Conservation (phyloP, 192 early-diverging fungal genomes). For the Coemansia sp. region DNA sequence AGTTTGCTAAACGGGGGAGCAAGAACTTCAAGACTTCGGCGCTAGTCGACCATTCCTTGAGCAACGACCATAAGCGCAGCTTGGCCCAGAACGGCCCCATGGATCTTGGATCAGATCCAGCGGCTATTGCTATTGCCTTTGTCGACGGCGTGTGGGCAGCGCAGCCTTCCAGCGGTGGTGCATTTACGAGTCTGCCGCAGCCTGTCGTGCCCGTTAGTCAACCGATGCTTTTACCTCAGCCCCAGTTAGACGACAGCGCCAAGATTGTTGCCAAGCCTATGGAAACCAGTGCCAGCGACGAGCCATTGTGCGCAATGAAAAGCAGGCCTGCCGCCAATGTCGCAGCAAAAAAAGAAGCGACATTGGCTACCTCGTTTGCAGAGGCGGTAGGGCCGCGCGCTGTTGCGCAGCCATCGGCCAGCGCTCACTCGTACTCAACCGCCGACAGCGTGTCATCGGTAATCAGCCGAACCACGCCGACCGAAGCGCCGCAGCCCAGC, state of each 20-base stretch:
- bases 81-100: conserved; percentile 8
- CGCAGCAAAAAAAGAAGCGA: not conserved
- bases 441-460: conserved; percentile 26
- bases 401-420: conserved; percentile 15
- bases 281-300: not conserved
- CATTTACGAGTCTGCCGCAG: not conserved
- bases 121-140: conserved; percentile 11
- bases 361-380: not conserved
- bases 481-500: conserved; percentile 5
- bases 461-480: conserved; percentile 25
- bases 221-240: not conserved
- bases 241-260: not conserved
- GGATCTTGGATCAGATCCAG: not conserved
- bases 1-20: conserved; percentile 53
- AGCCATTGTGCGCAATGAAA: not conserved
- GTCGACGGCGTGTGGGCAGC: conserved; percentile 25
- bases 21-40: conserved; percentile 56
- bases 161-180: not conserved
- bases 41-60: conserved; percentile 45
- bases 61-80: conserved; percentile 51
- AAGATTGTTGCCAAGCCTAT: too few relatives aligned
- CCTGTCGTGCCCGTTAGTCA: not conserved
- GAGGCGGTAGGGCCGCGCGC: conserved; percentile 4
- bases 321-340: not conserved
- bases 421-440: conserved; percentile 20